Evolutionary conservation across 2,329 filamentous ascomycete genomes (phyloP), one percentile per base, ranked within the genome.

Genomic region (Clonostachys chloroleuca): DNA sequence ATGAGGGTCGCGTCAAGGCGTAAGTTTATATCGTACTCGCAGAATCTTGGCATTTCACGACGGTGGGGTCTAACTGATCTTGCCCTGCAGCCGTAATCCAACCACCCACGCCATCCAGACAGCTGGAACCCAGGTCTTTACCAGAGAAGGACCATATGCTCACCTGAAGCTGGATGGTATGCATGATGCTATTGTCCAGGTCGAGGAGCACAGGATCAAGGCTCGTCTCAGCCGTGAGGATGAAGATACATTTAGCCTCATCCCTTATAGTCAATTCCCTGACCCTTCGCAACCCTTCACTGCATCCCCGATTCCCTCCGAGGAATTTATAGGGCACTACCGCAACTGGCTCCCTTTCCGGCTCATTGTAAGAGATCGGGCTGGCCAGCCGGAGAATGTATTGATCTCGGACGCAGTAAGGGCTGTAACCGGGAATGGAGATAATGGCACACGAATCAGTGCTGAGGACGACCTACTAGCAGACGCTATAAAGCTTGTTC

Each of bases 121-220:
- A 42, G 18, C 36, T 37, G 48, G 58, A 12, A 44, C 54, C 5
- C 49, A 52, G 2, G 51, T 56, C 4, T 57, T 55, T 17, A 45
- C 59, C 4, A 47, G 46, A 42, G 49, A 58, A 35, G 56, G 60
- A 0, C 55, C 63, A 14, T 69, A 69, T 43, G 58, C 64, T 18
- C 66, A 69, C 47, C 61, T 69, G n/a, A 64, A 63, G 41, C 56
- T 66, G 20, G 58, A 60, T 35, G 51, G 58, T 6, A 54, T 68
- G 12, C 59, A 64, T 41, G 61, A 67, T 48, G 65, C 60, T 18
- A 59, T 69, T 34, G 46, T 64, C 24, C 58, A 59, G 40, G 54
- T 69, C 10, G 65, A 66, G 34, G 53, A 50, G 12, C 49, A 41
- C 42, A 34, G 30, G 13, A 37, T 20, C 37, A 35, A 37, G 33